phyloP scores from a whole-genome alignment of 1,284 basidiomycete species.

The Tylopilus orsonianus region DNA sequence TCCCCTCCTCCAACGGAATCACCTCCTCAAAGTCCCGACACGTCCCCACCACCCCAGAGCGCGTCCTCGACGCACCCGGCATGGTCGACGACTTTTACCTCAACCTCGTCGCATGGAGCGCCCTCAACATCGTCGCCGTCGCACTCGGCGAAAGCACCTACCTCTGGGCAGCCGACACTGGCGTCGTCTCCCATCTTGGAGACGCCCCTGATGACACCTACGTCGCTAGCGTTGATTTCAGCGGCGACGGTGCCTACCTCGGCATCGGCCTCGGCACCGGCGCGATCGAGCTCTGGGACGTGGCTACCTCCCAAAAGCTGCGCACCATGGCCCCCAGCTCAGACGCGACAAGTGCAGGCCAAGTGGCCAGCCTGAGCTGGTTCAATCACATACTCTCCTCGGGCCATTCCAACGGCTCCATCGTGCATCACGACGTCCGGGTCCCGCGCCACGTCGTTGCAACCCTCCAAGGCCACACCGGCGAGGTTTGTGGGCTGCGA shows the following conservation, averaged over 20 bases:
- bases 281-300: conserved; percentile 95
- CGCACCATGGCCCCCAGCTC: conserved; percentile 73
- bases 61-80: conserved; percentile 93
- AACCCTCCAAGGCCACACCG: conserved; percentile 84
- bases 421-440: conserved; percentile 93
- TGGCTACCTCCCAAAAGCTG: conserved; percentile 76
- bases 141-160: conserved; percentile 83
- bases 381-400: conserved; percentile 83
- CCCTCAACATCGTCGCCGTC: conserved; percentile 84
- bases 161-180: conserved; percentile 93
- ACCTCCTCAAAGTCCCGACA: conserved; percentile 70
- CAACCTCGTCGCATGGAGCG: conserved; percentile 91
- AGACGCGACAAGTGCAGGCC: conserved; percentile 41
- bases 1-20: conserved; percentile 60
- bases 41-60: conserved; percentile 82
- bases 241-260: conserved; percentile 84
- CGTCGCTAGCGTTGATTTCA: conserved; percentile 82
- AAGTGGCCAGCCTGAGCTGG: conserved; percentile 85
- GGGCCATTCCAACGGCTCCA: conserved; percentile 88
- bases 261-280: conserved; percentile 86
- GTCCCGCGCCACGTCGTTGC: conserved; percentile 85
- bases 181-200: conserved; percentile 76
- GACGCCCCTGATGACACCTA: conserved; percentile 74
- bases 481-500: conserved; percentile 84
- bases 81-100: conserved; percentile 98